These are phyloP conservation scores for Pythium plurisporium DNA, from an alignment of 352 stramenopile species.

Conservation along the genomic window DNA sequence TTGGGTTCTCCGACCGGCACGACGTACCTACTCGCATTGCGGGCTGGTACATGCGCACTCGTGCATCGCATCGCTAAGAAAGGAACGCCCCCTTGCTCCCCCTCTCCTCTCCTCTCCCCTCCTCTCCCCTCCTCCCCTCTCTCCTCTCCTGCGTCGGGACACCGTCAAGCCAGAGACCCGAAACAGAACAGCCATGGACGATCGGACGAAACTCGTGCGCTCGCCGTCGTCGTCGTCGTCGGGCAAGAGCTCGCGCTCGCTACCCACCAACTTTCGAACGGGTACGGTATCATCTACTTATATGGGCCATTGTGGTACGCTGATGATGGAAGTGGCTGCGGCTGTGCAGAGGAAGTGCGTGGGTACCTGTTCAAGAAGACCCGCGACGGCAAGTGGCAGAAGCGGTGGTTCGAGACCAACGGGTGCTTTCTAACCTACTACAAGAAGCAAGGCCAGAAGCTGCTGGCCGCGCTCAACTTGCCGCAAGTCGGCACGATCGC, in stretches of 20 bases:
- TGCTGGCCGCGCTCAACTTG: constrained; percentile 90
- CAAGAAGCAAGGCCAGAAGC: constrained; percentile 95
- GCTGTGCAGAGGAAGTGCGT: constrained; percentile 21
- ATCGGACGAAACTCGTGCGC: constrained; percentile 40
- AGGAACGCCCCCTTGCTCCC: not conserved
- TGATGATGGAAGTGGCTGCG: not conserved
- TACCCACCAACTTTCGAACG: constrained; percentile 67
- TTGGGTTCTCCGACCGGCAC: constrained; percentile 4
- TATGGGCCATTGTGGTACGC: not conserved
- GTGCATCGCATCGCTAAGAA: not conserved
- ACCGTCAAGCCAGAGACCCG: not conserved
- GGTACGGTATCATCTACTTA: constrained; percentile 24
- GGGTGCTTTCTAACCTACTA: constrained; percentile 98
- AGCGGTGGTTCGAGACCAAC: constrained; percentile 98
- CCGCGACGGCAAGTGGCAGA: constrained; percentile 94
- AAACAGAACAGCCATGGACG: constrained; percentile 2
- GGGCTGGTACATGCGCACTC: not conserved
- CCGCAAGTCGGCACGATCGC: constrained; percentile 88
- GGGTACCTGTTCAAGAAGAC: constrained; percentile 94
- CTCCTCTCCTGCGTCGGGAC: not conserved
- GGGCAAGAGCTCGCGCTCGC: constrained; percentile 41
- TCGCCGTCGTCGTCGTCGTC: constrained; percentile 33
- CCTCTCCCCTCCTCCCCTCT: not conserved
- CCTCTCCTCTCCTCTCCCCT: not conserved
- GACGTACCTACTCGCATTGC: not conserved